A percentile compares a stretch with the other conserved stretches of the same genome.
Conservation (phyloP, 73 alveolate species). For the Symbiodinium natans region DNA sequence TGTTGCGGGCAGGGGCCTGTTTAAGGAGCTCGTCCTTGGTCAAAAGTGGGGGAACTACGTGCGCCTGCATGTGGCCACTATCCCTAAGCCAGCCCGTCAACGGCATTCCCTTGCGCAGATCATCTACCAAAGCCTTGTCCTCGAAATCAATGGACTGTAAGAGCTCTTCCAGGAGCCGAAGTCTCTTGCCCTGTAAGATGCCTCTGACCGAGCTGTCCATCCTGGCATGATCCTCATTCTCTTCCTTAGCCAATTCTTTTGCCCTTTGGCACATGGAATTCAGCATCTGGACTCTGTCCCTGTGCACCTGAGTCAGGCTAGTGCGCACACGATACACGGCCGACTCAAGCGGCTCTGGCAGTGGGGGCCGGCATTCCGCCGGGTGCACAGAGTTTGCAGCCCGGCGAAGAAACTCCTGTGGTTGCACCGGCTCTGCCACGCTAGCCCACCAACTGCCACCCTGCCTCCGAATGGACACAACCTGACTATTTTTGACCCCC, state of each 20-base stretch:
- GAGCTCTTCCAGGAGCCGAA: too few species aligned
- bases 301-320: background rate
- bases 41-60: background rate
- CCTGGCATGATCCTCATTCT: background rate
- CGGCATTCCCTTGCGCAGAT: too few species aligned
- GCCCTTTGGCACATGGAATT: background rate
- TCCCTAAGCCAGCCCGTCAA: too few species aligned
- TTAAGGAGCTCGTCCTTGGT: background rate
- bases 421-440: background rate
- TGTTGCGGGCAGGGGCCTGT: background rate
- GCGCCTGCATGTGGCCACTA: too few species aligned
- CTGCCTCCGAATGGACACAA: background rate
- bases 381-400: background rate
- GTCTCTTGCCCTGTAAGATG: too few species aligned
- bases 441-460: background rate
- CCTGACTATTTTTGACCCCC: background rate
- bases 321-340: too few species aligned
- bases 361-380: too few species aligned
- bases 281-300: background rate
- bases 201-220: background rate
- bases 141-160: background rate
- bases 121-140: background rate
- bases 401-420: background rate
- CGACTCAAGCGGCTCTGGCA: too few species aligned
- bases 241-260: background rate